Base-by-base conservation (phyloP, 2,329 filamentous ascomycete species). In the Orbilia blumenaviensis region DNA sequence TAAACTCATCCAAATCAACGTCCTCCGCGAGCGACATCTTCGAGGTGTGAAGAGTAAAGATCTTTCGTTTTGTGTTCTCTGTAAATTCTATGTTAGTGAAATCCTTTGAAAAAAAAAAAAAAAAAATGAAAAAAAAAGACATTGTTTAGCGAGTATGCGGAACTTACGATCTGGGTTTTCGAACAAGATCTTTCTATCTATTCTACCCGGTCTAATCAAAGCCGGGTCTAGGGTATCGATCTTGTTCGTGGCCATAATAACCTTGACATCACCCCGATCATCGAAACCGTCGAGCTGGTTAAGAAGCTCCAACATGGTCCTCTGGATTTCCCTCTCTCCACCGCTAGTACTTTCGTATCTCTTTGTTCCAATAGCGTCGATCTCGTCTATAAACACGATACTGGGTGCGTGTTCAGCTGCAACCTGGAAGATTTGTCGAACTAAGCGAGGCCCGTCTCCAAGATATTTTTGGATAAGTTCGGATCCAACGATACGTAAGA, bases 241-340 rank as follows among this genome's bases (percentile, higher is more conserved):
- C 89, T 99, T 99, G 89, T 99, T 99, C 79, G 95, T 99, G 10
- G 95, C 96, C 94, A 99, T 98, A 83, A 99, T 94, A 77, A 99
- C 95, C 87, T 99, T 99, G 84, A 99, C 94, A 82, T 99, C 95
- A 80, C 95, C 96, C 77, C 95, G 92, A 84, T 99, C 96, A 82
- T 99, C 95, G 85, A 99, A 99, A 81, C 95, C 95, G 83, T 99
- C 95, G 7, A 99, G 90, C 85, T 99, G 95, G 84, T 99, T 99
- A 44, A 99, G 90, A 66, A 99, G 88, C 82, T 99, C 95, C 84
- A 99, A 86, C 95, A 99, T 99, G 56, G 95, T 99, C 83, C 95
- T 90, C 85, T 99, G 95, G 41, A 99, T 93, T 84, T 99, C 95
- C 80, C 94, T 91, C 84, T 99, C 95, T 83, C 96, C 95, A 78